A percentile compares a stretch with the other conserved stretches of the same genome.
Evolutionary conservation across 768 basidiomycete species (phyloP).

Genomic region (Sporobolomyces pararoseus): DNA sequence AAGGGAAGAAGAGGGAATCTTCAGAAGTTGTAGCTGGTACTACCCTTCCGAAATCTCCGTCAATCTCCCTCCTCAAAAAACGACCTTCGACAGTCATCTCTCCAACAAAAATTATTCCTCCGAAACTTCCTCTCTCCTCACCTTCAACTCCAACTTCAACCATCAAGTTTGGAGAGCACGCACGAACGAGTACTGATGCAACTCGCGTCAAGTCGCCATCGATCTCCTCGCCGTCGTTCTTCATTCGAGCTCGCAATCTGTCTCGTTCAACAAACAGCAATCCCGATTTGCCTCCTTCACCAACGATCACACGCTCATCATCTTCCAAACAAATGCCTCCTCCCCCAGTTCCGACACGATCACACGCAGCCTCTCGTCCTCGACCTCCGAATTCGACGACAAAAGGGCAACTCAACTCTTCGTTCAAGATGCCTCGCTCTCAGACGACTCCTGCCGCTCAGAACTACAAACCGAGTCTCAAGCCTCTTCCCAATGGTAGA

Average conservation of each 20-base stretch:
- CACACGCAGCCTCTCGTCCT: neutral
- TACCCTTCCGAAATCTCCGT: conserved; percentile 5
- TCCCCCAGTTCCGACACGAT: neutral
- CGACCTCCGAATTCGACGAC: neutral
- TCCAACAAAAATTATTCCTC: neutral
- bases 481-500: neutral
- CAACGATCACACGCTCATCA: neutral
- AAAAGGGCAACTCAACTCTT: conserved; percentile 18
- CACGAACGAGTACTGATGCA: neutral
- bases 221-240: conserved; percentile 15
- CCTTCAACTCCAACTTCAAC: conserved; percentile 1
- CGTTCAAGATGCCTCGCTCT: conserved; percentile 24
- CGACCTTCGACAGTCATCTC: neutral
- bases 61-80: conserved; percentile 16
- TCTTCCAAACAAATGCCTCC: neutral
- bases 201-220: neutral
- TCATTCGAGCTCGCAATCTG: conserved; percentile 8
- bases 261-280: conserved; percentile 12
- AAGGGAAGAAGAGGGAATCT: neutral
- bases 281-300: neutral
- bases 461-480: neutral
- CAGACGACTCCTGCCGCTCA: neutral
- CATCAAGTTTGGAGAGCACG: neutral
- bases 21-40: neutral
- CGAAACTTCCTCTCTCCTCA: neutral